Evolutionary conservation across 805 yeast species (phyloP).

Genomic region (Hanseniaspora hatyaiensis): DNA sequence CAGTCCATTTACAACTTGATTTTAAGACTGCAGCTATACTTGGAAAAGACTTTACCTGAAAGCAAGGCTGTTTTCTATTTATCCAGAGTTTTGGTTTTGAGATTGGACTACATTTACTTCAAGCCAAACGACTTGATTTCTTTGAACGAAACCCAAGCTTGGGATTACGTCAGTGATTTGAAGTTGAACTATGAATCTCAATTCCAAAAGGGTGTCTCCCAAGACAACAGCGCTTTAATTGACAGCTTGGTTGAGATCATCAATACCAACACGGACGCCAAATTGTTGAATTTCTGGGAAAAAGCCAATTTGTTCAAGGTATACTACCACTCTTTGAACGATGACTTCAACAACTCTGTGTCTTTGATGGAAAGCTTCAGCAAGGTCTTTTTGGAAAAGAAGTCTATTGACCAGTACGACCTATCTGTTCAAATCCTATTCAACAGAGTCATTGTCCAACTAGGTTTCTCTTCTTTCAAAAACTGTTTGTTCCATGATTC

Average conservation of each 20-base stretch:
- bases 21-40: constrained; percentile 75
- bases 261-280: constrained; percentile 47
- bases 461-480: constrained; percentile 93
- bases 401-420: constrained; percentile 73
- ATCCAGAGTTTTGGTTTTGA: constrained; percentile 63
- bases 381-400: constrained; percentile 39
- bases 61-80: constrained; percentile 43
- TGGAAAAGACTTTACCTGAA: constrained; percentile 50
- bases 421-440: constrained; percentile 78
- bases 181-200: not conserved
- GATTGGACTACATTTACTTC: constrained; percentile 87
- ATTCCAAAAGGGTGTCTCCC: constrained; percentile 22
- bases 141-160: constrained; percentile 61
- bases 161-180: constrained; percentile 39
- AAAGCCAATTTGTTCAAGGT: constrained; percentile 76
- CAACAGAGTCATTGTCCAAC: constrained; percentile 89
- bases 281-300: constrained; percentile 49
- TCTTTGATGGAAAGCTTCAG: constrained; percentile 81
- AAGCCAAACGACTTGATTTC: constrained; percentile 68
- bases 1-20: constrained; percentile 59
- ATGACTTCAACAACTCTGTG: constrained; percentile 72
- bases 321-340: constrained; percentile 83
- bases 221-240: constrained; percentile 43
- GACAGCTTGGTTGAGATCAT: constrained; percentile 54
- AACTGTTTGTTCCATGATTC: constrained; percentile 74